Conservation (phyloP, 192 early-diverging fungal genomes). For the Gaertneriomyces semiglobifer region DNA sequence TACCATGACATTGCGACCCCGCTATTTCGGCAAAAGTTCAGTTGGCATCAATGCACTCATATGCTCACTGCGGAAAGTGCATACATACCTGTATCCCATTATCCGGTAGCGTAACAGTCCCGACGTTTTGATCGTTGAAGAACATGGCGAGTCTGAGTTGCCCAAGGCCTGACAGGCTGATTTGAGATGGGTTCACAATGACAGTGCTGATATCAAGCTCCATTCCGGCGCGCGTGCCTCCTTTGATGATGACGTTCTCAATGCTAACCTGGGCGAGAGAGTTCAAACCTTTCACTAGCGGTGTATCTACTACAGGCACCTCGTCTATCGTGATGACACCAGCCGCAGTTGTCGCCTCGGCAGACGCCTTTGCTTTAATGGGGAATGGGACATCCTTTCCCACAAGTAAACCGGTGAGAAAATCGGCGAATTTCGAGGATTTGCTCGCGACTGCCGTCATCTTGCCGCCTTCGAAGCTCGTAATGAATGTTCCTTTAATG, state of each 20-base stretch:
- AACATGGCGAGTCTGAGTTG: slow-evolving; percentile 3
- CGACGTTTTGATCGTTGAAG: slow-evolving; percentile 2
- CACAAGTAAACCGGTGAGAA: background rate
- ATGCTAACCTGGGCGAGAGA: background rate
- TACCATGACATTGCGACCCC: background rate
- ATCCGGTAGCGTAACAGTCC: slow-evolving; percentile 3
- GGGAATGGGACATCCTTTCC: slow-evolving; percentile 4
- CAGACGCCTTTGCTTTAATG: background rate
- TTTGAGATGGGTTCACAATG: background rate
- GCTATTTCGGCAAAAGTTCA: background rate
- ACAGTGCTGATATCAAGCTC: background rate
- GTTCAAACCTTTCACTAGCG: background rate
- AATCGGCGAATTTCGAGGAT: slow-evolving; percentile 3
- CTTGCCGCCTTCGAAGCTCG: background rate
- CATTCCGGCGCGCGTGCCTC: background rate
- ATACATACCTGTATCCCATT: slow-evolving; percentile 3
- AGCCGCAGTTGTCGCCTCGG: background rate
- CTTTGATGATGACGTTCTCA: background rate
- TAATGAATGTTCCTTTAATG: background rate
- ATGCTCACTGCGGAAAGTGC: no score
- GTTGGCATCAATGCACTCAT: no score
- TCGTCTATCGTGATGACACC: background rate
- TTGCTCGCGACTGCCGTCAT: slow-evolving; percentile 1
- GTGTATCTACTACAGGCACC: background rate
- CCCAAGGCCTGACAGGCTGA: background rate